Base-by-base conservation (phyloP, 352 stramenopile species). In the Pythium insidiosum region DNA sequence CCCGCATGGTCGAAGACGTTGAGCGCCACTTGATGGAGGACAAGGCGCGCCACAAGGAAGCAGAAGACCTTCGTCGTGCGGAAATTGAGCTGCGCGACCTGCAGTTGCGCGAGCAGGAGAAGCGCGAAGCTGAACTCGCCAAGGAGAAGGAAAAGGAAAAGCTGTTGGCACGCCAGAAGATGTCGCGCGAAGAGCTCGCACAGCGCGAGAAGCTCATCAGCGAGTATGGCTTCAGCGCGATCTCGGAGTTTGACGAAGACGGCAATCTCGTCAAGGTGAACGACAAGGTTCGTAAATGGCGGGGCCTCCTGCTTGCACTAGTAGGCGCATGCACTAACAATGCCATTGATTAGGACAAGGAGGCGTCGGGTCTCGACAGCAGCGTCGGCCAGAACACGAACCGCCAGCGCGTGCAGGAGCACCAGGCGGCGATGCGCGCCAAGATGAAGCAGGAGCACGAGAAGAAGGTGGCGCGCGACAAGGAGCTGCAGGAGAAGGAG, bases 191-290 rank as follows among this genome's bases (percentile, higher is more conserved):
- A 36, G 70, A 92, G 50, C 61, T 92, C 6, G 63, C 58, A 2
- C 63, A 71, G 29, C 63, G 76, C 1, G 80, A 92, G 53, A 80
- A 88, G 51, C 69, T 92, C 39, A 80, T 92, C 40, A 85, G 57
- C 31, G 73, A 73, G 40, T 92, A 92, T 46, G 80, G 80, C 23
- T 84, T 87, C 50, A 84, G 69, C 11, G 63, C 73, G 25, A 72
- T 87, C 48, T 87, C 76, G 0, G 75, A 88, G 60, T 85, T 88
- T 46, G 80, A 92, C 44, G 80, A 92, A 53, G 74, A 89, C 12
- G 80, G 76, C 33, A 89, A 92, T 51, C 61, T 92, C 12, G 66
- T 88, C 53, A 80, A 86, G 59, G 77, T 68, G 16, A 72, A 67
- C 38, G 71, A 87, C 56, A 84, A 84, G 56, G 68, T 76, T 28